These are phyloP conservation scores for Neltuma alba DNA, from an alignment of 306 rosid species.

Conservation along the genomic window DNA sequence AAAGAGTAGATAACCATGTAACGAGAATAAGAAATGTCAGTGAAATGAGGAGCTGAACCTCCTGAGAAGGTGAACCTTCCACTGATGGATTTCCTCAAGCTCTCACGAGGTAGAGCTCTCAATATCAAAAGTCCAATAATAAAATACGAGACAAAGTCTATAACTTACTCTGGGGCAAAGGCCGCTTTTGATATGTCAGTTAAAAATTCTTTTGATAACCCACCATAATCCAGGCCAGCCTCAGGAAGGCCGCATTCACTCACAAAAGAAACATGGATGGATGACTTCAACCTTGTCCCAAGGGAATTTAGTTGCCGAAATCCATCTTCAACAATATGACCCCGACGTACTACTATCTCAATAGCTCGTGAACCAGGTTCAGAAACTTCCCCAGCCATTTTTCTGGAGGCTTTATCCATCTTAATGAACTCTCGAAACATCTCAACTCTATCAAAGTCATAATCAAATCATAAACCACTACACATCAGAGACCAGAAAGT, in stretches of 20 bases:
- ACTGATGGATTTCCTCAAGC: not conserved
- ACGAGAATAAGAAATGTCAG: constrained; percentile 24
- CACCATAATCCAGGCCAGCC: constrained; percentile 99
- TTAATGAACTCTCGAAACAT: constrained; percentile 94
- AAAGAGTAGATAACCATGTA: constrained; percentile 32
- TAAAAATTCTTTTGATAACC: constrained; percentile 91
- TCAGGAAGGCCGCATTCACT: constrained; percentile 98
- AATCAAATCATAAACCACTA: constrained; percentile 38
- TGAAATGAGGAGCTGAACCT: not conserved
- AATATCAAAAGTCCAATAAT: not conserved
- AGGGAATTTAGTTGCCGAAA: constrained; percentile 82
- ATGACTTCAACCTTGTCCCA: constrained; percentile 86
- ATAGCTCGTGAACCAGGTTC: constrained; percentile 83
- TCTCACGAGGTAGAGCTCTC: not conserved
- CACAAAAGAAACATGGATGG: constrained; percentile 93
- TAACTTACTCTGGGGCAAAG: constrained; percentile 86
- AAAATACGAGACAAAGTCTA: constrained; percentile 29
- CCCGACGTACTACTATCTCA: constrained; percentile 80
- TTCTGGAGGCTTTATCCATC: constrained; percentile 91
- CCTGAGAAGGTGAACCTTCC: not conserved
- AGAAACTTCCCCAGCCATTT: constrained; percentile 94
- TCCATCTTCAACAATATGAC: constrained; percentile 97
- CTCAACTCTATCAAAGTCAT: constrained; percentile 71
- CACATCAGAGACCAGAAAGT: constrained; percentile 13
- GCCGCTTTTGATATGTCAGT: constrained; percentile 93